Percentiles rank a stretch among this genome's conserved stretches.
These are phyloP conservation scores for Teratosphaeria epicoccoides DNA, from an alignment of 2,329 filamentous ascomycete species.

Conservation along the genomic window DNA sequence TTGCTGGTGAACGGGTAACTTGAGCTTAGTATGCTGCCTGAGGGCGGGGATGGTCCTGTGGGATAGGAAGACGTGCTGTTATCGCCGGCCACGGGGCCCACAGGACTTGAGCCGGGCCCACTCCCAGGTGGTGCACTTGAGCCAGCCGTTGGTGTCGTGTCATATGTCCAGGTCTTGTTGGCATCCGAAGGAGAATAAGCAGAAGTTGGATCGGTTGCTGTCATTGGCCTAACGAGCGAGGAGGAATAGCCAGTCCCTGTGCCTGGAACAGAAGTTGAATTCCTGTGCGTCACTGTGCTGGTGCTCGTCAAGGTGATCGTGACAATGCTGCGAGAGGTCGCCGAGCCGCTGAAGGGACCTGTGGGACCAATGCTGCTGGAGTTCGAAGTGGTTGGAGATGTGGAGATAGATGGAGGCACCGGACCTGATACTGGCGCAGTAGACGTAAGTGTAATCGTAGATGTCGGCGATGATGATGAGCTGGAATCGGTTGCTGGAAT, in stretches of 20 bases:
- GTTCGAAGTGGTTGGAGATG: neutral
- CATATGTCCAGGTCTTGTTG: neutral
- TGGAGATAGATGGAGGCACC: neutral
- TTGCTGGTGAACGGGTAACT: neutral
- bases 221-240: neutral
- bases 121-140: neutral
- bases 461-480: neutral
- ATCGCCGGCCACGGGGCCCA: neutral
- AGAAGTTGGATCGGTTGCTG: neutral
- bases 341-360: neutral
- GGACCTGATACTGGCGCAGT: neutral
- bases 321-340: neutral
- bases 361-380: neutral
- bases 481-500: neutral
- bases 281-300: neutral
- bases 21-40: conserved; percentile 1
- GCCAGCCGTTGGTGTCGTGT: neutral
- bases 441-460: neutral
- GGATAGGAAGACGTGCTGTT: conserved; percentile 1
- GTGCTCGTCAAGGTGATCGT: neutral
- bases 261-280: neutral
- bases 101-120: neutral
- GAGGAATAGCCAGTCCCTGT: neutral
- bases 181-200: neutral
- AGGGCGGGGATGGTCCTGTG: neutral